phyloP scores from a whole-genome alignment of 306 rosid genomes.

The Begonia fuchsioides region DNA sequence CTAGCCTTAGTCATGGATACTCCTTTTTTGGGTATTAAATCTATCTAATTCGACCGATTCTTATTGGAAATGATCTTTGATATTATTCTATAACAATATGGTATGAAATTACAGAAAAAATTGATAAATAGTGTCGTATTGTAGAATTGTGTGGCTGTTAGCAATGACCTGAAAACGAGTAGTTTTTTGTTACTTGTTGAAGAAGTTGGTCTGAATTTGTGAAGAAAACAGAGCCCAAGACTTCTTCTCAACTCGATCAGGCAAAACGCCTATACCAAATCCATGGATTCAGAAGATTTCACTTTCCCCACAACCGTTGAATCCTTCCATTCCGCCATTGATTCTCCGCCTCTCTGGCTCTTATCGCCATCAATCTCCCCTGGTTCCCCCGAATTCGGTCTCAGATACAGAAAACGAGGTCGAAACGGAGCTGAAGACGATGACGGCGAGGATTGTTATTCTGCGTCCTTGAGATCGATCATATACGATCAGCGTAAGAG shows the following conservation, averaged over 20 bases:
- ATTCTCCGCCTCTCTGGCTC: conserved; percentile 12
- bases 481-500: conserved; percentile 1
- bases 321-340: conserved; percentile 2
- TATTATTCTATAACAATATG: too few relatives aligned
- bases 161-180: too few relatives aligned
- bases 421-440: not conserved
- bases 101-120: too few relatives aligned
- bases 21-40: not conserved
- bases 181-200: conserved; percentile 4
- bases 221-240: conserved; percentile 1
- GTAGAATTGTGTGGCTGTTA: too few relatives aligned
- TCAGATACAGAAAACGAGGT: not conserved
- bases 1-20: not conserved
- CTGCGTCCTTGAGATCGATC: not conserved
- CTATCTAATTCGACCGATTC: not conserved
- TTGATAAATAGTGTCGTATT: too few relatives aligned
- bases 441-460: not conserved
- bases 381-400: not conserved
- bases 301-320: conserved; percentile 6
- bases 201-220: conserved; percentile 11
- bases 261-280: not conserved
- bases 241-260: not conserved
- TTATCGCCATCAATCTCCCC: conserved; percentile 6
- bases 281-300: conserved; percentile 10
- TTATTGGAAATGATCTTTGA: too few relatives aligned